Percentiles rank a stretch among this genome's conserved stretches.
Conservation (phyloP, 2,329 filamentous ascomycete genomes). For the Ramularia endophylla region DNA sequence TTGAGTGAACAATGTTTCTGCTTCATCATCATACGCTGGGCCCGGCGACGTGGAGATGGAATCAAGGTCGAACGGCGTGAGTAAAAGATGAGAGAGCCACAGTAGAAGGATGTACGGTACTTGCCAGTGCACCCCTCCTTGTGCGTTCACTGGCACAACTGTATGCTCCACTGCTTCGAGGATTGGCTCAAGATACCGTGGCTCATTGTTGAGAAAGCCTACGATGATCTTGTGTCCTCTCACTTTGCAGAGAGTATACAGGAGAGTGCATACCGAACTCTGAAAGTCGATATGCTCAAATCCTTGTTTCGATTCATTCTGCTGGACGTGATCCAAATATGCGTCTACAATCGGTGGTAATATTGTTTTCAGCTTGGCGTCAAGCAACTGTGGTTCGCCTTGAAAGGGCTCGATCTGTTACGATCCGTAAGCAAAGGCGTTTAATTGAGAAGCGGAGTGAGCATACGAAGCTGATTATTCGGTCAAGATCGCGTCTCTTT, state of each 20-base stretch:
- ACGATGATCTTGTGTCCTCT: conserved; percentile 89
- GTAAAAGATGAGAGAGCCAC: conserved; percentile 58
- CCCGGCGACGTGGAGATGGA: conserved; percentile 61
- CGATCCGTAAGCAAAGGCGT: conserved; percentile 15
- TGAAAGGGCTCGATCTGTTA: conserved; percentile 78
- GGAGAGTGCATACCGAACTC: conserved; percentile 66
- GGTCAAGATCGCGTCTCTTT: conserved; percentile 35
- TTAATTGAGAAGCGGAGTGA: no score
- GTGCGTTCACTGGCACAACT: conserved; percentile 23
- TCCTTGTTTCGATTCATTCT: conserved; percentile 11
- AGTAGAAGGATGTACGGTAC: conserved; percentile 81
- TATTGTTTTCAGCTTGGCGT: conserved; percentile 71
- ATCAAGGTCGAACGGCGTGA: conserved; percentile 80
- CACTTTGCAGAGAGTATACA: conserved; percentile 93
- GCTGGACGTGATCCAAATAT: conserved; percentile 49
- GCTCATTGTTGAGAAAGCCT: conserved; percentile 85
- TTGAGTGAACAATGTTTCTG: conserved; percentile 51
- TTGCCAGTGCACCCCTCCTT: conserved; percentile 59
- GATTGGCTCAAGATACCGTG: conserved; percentile 74
- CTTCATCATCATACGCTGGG: conserved; percentile 43
- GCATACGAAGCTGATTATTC: conserved; percentile 33
- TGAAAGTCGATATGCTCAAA: conserved; percentile 41
- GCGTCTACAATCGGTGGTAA: conserved; percentile 69
- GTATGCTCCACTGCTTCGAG: conserved; percentile 66
- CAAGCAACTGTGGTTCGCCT: conserved; percentile 88